Evolutionary conservation across 2,329 filamentous ascomycete genomes (phyloP).

Genomic region (Apiospora marii): DNA sequence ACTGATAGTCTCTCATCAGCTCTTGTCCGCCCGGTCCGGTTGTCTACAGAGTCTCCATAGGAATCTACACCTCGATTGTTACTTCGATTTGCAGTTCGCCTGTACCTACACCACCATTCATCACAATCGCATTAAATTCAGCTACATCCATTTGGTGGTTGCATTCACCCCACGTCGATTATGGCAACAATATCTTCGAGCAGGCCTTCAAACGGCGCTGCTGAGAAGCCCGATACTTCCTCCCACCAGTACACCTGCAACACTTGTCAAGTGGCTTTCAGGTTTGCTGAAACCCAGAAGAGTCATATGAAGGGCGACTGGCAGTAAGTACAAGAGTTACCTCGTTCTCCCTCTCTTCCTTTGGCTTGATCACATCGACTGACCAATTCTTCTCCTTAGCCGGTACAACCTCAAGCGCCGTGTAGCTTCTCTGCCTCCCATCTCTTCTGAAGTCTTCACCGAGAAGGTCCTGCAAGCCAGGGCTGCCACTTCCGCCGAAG

Average conservation of each 20-base stretch:
- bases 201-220: conserved; percentile 41
- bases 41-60: neutral
- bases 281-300: conserved; percentile 90
- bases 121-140: neutral
- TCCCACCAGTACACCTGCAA: conserved; percentile 97
- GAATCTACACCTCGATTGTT: neutral
- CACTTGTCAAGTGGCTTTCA: conserved; percentile 95
- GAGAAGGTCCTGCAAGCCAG: conserved; percentile 95
- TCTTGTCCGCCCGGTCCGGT: neutral
- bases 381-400: conserved; percentile 51
- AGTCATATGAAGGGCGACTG: conserved; percentile 98
- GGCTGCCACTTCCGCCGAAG: conserved; percentile 82
- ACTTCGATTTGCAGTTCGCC: neutral
- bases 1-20: neutral
- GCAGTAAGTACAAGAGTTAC: conserved; percentile 75
- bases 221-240: conserved; percentile 42
- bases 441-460: conserved; percentile 90
- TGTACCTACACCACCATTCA: neutral
- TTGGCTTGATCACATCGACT: conserved; percentile 27
- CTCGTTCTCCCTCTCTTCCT: conserved; percentile 22
- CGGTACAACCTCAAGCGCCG: conserved; percentile 97
- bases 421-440: conserved; percentile 87
- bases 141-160: neutral
- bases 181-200: conserved; percentile 58
- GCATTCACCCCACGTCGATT: neutral